Conservation (phyloP, 2,329 filamentous ascomycete genomes). For the Calonectria montana region DNA sequence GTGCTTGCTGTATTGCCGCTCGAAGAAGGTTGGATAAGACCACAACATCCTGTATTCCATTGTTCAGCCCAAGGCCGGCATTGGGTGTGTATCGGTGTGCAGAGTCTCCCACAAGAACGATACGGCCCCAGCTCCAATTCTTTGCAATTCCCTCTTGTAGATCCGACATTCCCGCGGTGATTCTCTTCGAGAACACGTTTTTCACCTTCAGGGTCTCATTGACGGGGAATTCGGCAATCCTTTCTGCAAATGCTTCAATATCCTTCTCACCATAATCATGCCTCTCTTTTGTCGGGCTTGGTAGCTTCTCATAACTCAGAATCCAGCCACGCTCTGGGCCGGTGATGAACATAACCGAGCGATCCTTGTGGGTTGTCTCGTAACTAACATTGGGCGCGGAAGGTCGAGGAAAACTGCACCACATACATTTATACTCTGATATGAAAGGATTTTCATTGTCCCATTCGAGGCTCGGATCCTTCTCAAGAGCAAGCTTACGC, state of each 20-base stretch:
- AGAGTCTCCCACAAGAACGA: constrained; percentile 31
- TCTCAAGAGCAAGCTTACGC: background rate
- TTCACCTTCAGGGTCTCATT: background rate
- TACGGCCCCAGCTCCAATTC: constrained; percentile 29
- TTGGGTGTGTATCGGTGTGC: constrained; percentile 37
- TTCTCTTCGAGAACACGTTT: background rate
- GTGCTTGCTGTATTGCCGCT: background rate
- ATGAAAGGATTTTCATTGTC: background rate
- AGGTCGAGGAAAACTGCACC: background rate
- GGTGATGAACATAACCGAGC: background rate
- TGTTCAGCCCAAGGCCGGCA: constrained; percentile 32
- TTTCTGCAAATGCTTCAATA: background rate
- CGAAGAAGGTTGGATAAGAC: constrained; percentile 7
- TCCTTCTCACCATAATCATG: background rate
- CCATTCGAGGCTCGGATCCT: background rate
- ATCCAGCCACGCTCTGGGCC: background rate
- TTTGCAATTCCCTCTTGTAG: constrained; percentile 32
- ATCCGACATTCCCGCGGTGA: background rate
- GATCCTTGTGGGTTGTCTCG: background rate
- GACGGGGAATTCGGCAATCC: background rate
- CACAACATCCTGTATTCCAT: constrained; percentile 13
- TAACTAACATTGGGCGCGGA: background rate
- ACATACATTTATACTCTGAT: background rate
- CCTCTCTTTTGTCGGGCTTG: background rate
- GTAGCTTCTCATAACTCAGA: background rate